Conservation (phyloP, 2,329 filamentous ascomycete species). For the Fusarium irregulare region DNA sequence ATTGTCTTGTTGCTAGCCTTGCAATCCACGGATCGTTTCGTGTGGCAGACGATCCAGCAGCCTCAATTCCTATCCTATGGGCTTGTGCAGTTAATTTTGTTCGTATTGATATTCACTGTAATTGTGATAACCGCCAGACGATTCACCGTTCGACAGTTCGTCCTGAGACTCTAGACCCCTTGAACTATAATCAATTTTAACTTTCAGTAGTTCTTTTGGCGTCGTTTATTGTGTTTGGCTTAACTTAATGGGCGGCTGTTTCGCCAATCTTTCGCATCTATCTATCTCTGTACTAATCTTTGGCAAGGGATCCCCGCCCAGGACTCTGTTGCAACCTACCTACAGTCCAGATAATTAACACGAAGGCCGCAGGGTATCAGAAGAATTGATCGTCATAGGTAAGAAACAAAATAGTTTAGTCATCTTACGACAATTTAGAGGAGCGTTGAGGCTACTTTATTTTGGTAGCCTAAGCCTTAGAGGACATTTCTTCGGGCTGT, state of each 20-base stretch:
- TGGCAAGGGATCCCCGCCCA: slow-evolving; percentile 9
- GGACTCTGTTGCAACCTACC: background rate
- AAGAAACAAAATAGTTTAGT: too few relatives aligned
- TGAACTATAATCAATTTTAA: background rate
- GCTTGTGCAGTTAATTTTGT: background rate
- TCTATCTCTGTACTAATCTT: background rate
- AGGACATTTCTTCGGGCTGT: too few relatives aligned
- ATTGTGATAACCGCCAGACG: slow-evolving; percentile 18
- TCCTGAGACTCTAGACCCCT: background rate
- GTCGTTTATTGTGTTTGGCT: background rate
- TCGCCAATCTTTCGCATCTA: slow-evolving; percentile 9
- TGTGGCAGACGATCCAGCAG: slow-evolving; percentile 36
- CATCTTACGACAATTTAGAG: too few relatives aligned
- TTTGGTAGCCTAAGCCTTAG: too few relatives aligned
- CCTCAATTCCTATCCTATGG: slow-evolving; percentile 37
- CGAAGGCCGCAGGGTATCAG: too few relatives aligned
- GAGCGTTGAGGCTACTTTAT: too few relatives aligned
- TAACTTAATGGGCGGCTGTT: background rate
- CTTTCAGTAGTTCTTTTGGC: background rate
- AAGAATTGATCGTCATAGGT: too few relatives aligned
- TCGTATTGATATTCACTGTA: background rate
- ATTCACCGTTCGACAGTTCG: background rate
- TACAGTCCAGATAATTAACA: background rate
- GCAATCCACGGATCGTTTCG: slow-evolving; percentile 34
- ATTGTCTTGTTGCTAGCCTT: slow-evolving; percentile 24